Percentiles rank a stretch among this genome's conserved stretches.
Evolutionary conservation across 805 yeast genomes (phyloP).

Genomic region (Candida andamanensis): DNA sequence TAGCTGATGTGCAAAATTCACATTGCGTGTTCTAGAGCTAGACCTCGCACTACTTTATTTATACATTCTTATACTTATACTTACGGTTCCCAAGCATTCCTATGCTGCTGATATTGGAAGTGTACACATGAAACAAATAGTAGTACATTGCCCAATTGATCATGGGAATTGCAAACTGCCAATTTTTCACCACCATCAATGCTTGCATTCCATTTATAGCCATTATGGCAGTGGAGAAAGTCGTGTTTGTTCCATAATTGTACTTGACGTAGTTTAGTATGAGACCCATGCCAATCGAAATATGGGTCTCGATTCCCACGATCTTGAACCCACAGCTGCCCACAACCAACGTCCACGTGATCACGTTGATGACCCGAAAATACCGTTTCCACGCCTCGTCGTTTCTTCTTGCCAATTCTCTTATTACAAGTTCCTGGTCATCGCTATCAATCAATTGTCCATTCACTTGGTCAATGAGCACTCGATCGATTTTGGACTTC

Average conservation of each 20-base stretch:
- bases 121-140: slow-evolving; percentile 4
- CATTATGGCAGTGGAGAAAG: too few relatives aligned
- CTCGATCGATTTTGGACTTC: slow-evolving; percentile 2
- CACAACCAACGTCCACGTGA: too few relatives aligned
- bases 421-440: slow-evolving; percentile 4
- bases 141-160: slow-evolving; percentile 3
- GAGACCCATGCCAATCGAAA: too few relatives aligned
- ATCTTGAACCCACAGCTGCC: too few relatives aligned
- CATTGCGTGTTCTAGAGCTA: too few relatives aligned
- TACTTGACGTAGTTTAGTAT: too few relatives aligned
- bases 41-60: too few relatives aligned
- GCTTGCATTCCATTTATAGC: too few relatives aligned
- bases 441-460: slow-evolving; percentile 6
- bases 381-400: slow-evolving; percentile 1
- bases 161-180: slow-evolving; percentile 1
- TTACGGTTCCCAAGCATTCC: neutral
- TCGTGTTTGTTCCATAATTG: too few relatives aligned
- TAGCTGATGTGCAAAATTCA: too few relatives aligned
- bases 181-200: slow-evolving; percentile 2
- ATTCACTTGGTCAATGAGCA: slow-evolving; percentile 6
- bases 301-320: too few relatives aligned
- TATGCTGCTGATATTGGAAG: slow-evolving; percentile 1
- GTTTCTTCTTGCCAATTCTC: slow-evolving; percentile 1
- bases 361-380: slow-evolving; percentile 2
- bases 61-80: slow-evolving; percentile 8